Evolutionary conservation across 495 filamentous ascomycete species (phyloP).

Genomic region (Talaromyces nanjingensis): DNA sequence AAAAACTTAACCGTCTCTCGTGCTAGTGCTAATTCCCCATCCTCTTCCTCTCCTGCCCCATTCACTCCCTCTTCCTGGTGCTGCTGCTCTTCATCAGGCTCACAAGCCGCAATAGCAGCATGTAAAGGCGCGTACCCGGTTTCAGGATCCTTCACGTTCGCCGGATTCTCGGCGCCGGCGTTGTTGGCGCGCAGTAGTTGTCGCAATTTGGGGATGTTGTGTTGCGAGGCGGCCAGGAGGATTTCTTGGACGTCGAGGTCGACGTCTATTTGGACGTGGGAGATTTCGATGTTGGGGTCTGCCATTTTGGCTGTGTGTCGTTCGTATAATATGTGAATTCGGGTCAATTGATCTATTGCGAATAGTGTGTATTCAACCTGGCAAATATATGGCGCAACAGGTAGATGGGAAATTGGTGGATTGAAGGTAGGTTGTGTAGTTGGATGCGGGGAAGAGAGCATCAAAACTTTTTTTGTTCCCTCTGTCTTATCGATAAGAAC

Average conservation of each 20-base stretch:
- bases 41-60: slow-evolving; percentile 16
- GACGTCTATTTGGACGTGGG: slow-evolving; percentile 19
- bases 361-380: too few species aligned
- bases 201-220: slow-evolving; percentile 70
- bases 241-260: slow-evolving; percentile 46
- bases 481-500: slow-evolving; percentile 1
- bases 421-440: background rate
- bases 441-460: background rate
- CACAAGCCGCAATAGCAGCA: slow-evolving; percentile 80
- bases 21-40: slow-evolving; percentile 47
- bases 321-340: too few species aligned
- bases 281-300: slow-evolving; percentile 1
- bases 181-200: slow-evolving; percentile 58
- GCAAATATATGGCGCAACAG: too few species aligned
- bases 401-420: too few species aligned
- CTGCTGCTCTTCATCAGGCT: slow-evolving; percentile 29
- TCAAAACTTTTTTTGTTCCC: slow-evolving; percentile 1
- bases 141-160: slow-evolving; percentile 74
- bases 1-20: slow-evolving; percentile 64
- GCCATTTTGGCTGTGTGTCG: background rate
- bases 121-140: slow-evolving; percentile 86
- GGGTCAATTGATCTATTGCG: too few species aligned
- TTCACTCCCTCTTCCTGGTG: slow-evolving; percentile 14
- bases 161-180: slow-evolving; percentile 39
- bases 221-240: slow-evolving; percentile 75